phyloP scores from a whole-genome alignment of 73 alveolate genomes.

The Stentor coeruleus region DNA sequence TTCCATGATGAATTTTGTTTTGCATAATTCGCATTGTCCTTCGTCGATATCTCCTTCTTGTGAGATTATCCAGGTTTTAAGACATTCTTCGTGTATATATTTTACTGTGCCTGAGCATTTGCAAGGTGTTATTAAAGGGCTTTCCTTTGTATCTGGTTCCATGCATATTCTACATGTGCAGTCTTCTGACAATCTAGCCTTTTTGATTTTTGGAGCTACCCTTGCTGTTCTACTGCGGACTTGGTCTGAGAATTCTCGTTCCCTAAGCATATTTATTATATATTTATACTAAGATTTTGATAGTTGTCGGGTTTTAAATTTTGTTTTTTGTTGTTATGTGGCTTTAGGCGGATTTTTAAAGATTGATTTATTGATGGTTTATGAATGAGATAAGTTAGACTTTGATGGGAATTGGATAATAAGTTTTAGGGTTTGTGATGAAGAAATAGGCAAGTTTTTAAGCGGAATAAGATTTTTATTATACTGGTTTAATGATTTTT shows the following conservation, averaged over 20 bases:
- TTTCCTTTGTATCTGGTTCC: conserved; percentile 45
- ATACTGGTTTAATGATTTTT: too few species aligned
- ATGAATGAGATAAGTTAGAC: too few species aligned
- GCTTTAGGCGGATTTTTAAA: too few species aligned
- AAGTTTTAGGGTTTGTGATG: too few species aligned
- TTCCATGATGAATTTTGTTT: conserved; percentile 37
- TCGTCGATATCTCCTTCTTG: conserved; percentile 48
- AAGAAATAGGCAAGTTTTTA: too few species aligned
- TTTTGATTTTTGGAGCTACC: not conserved
- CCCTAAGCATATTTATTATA: not conserved
- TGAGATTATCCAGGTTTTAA: conserved; percentile 72
- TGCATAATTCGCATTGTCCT: conserved; percentile 80
- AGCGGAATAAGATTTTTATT: too few species aligned
- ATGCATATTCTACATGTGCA: conserved; percentile 74
- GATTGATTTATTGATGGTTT: too few species aligned
- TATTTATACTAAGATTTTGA: too few species aligned
- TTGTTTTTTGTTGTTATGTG: too few species aligned
- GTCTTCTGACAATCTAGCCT: not conserved
- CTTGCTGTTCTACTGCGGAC: not conserved
- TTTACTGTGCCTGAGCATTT: conserved; percentile 83
- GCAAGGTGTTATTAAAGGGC: conserved; percentile 76
- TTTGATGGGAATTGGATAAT: too few species aligned
- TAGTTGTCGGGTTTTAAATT: too few species aligned
- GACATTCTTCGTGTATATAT: conserved; percentile 70
- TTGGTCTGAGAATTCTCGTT: not conserved